Evolutionary conservation across 257 asterid species (phyloP).

Genomic region (Leptodermis oblonga): DNA sequence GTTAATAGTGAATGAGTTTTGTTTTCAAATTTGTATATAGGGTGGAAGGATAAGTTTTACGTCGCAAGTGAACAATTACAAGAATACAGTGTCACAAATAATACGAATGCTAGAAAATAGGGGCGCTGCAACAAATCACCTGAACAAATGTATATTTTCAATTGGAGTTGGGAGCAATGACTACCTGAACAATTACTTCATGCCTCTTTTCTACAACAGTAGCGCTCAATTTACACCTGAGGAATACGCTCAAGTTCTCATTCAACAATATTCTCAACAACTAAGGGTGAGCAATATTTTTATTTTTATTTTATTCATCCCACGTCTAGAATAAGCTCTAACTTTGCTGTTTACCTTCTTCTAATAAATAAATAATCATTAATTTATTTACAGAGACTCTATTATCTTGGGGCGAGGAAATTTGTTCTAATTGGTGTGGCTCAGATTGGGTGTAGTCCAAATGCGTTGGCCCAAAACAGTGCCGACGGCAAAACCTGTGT

Average conservation of each 20-base stretch:
- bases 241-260: not conserved
- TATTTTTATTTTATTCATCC: too few species aligned
- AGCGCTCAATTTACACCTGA: conserved; percentile 27
- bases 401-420: conserved; percentile 72
- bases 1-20: too few species aligned
- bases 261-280: not conserved
- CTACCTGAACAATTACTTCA: conserved; percentile 50
- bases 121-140: conserved; percentile 34
- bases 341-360: too few species aligned
- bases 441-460: conserved; percentile 92
- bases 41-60: conserved; percentile 61
- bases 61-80: conserved; percentile 70
- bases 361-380: not conserved
- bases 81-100: conserved; percentile 60
- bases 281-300: not conserved
- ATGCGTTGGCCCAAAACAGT: conserved; percentile 84
- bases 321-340: too few species aligned
- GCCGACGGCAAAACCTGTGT: conserved; percentile 75
- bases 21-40: conserved; percentile 32
- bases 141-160: conserved; percentile 39
- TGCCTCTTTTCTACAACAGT: conserved; percentile 37
- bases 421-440: conserved; percentile 62
- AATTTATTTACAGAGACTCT: conserved; percentile 31
- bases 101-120: conserved; percentile 39
- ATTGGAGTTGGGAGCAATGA: conserved; percentile 55